Conservation (phyloP, 2,329 filamentous ascomycete species). For the Rachicladosporium sp. region DNA sequence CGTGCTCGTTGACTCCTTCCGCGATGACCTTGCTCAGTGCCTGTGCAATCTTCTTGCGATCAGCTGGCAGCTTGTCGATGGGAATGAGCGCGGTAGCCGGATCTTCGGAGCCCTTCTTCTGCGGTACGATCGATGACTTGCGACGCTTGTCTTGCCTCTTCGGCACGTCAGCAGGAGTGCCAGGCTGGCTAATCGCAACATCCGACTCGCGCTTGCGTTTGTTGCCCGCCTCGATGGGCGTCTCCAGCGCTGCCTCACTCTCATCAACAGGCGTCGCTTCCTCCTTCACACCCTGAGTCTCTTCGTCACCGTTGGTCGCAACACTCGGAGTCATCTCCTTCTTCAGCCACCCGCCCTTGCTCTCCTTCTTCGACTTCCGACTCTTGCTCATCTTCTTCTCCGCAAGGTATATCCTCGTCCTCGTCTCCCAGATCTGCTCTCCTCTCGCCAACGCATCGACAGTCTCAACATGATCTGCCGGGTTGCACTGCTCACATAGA, state of each 20-base stretch:
- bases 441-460: constrained; percentile 66
- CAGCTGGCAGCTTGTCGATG: constrained; percentile 44
- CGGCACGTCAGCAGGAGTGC: constrained; percentile 1
- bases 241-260: not conserved
- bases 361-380: constrained; percentile 39
- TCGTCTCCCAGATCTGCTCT: constrained; percentile 69
- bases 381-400: constrained; percentile 49
- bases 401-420: constrained; percentile 30
- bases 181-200: not conserved
- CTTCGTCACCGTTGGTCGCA: constrained; percentile 24
- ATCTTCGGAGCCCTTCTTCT: constrained; percentile 12
- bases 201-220: constrained; percentile 21
- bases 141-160: constrained; percentile 23
- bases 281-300: constrained; percentile 21
- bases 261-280: constrained; percentile 10
- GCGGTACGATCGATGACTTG: constrained; percentile 17
- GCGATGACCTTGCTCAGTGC: constrained; percentile 58
- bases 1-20: constrained; percentile 52
- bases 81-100: constrained; percentile 22
- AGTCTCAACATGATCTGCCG: constrained; percentile 69
- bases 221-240: constrained; percentile 10
- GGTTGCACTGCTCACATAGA: constrained; percentile 82
- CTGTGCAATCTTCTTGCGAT: constrained; percentile 57
- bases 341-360: constrained; percentile 21
- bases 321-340: constrained; percentile 13